Conservation (phyloP, 163 green algal species). For the Chlamydomonas reinhardtii region DNA sequence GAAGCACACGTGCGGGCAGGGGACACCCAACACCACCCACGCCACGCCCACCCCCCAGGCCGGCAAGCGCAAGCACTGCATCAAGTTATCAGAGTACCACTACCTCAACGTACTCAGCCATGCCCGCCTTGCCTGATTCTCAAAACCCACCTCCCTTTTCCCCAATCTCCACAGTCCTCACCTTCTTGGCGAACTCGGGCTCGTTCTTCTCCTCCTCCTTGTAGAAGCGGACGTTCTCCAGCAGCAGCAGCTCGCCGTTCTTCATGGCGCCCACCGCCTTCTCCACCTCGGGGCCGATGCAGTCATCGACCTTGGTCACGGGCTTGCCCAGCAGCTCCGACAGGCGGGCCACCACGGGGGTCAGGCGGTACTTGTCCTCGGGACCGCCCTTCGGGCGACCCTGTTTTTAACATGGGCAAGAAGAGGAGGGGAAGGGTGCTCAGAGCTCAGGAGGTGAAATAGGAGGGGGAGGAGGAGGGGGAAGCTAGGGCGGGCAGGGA, state of each 20-base stretch:
- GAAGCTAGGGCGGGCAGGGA: too few relatives aligned
- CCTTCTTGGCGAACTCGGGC: conserved; percentile 89
- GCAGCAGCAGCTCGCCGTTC: conserved; percentile 92
- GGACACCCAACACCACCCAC: too few relatives aligned
- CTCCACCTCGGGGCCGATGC: conserved; percentile 90
- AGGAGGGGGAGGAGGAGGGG: not conserved
- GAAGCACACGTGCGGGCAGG: too few relatives aligned
- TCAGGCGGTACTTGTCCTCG: conserved; percentile 97
- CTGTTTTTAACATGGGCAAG: conserved; percentile 51
- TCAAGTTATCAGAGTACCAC: too few relatives aligned
- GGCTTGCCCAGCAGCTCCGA: conserved; percentile 87
- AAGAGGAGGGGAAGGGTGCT: not conserved
- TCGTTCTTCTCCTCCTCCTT: conserved; percentile 99
- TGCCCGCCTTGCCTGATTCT: too few relatives aligned
- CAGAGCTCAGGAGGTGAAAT: too few relatives aligned
- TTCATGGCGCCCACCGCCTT: conserved; percentile 75
- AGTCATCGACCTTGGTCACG: conserved; percentile 95
- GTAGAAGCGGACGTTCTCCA: conserved; percentile 99
- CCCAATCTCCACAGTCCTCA: too few relatives aligned
- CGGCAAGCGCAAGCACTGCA: too few relatives aligned
- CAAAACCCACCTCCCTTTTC: too few relatives aligned
- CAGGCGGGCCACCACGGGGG: conserved; percentile 85
- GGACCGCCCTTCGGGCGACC: conserved; percentile 96
- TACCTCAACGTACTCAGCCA: too few relatives aligned
- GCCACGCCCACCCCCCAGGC: too few relatives aligned